phyloP scores from a whole-genome alignment of 805 yeast species.

The Wickerhamiella galacta region DNA sequence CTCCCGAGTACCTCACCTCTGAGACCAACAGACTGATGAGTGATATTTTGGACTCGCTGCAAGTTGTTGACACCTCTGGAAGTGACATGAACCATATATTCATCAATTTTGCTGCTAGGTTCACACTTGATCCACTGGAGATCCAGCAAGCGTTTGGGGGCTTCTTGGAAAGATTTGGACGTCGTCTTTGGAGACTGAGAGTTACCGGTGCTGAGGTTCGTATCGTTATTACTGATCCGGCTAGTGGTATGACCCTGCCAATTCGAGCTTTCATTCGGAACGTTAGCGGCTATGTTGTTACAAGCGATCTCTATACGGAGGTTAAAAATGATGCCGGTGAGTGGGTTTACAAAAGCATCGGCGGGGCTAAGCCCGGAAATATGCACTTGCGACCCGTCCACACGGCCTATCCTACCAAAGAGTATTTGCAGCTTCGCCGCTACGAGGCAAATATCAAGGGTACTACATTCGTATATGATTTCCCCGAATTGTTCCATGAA shows the following conservation, averaged over 20 bases:
- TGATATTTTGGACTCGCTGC: conserved; percentile 87
- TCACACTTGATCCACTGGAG: conserved; percentile 86
- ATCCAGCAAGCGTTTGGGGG: conserved; percentile 97
- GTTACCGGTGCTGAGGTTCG: conserved; percentile 96
- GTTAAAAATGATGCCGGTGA: conserved; percentile 83
- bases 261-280: conserved; percentile 92
- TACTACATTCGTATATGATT: conserved; percentile 93
- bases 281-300: conserved; percentile 93
- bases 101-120: conserved; percentile 90
- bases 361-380: conserved; percentile 61
- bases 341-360: conserved; percentile 93
- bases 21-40: conserved; percentile 94
- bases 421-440: conserved; percentile 95
- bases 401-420: conserved; percentile 95
- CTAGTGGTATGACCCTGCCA: conserved; percentile 81
- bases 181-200: conserved; percentile 90
- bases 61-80: conserved; percentile 83
- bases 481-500: conserved; percentile 97
- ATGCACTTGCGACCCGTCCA: conserved; percentile 95
- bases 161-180: conserved; percentile 91
- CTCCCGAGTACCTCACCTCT: conserved; percentile 84
- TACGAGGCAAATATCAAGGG: conserved; percentile 98
- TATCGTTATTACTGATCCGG: conserved; percentile 82
- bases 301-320: conserved; percentile 87
- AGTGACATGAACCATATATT: conserved; percentile 94